Evolutionary conservation across 2,329 filamentous ascomycete species (phyloP), one percentile per base, ranked within the genome.

Genomic region (Allantophomopsis cytisporea): DNA sequence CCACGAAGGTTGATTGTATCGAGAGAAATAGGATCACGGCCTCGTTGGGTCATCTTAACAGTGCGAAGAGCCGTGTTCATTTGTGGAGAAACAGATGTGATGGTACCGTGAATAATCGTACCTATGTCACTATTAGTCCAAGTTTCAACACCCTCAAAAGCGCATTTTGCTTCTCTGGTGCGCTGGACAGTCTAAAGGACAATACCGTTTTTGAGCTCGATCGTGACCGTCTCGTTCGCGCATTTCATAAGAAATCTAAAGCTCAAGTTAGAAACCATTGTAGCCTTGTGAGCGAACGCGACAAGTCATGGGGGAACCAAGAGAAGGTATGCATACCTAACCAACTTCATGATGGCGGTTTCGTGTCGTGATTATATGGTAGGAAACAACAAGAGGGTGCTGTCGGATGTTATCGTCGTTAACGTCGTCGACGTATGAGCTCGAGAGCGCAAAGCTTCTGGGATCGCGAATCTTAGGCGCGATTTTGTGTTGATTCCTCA

Each of bases 231-330:
- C 69, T 98, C 91, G 64, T 95, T 96, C 63, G 84, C 80, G 64
- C 89, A 96, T 72, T 98, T 98, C 89, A 96, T 96, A 53, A 98
- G 71, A 63, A 98, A 98, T 61, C 91, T 96, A 62, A 45, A 8
- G 23, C 23, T 12, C 23, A 28, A 12, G 23, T 28, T 28, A 28
- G 23, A 10, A 28, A 28, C 23, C 23, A 10, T 28, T 28, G 10
- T 8, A 28, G 23, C 23, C 11, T 28, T 10, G 23, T 28, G 23
- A 28, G 8, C 23, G 23, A 8, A 28, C 23, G 11, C 23, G 7
- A 8, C 23, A 28, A 28, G 23, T 3, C 23, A 28, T 28, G 23
- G 11, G 23, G 11, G 4, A 6, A 8, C 23, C 23, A 10, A 3
- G 3, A 41, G 40, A 48, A 47, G 42, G 39, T 43, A 34, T 44